phyloP scores from a whole-genome alignment of 306 rosid species.

The Neltuma alba region DNA sequence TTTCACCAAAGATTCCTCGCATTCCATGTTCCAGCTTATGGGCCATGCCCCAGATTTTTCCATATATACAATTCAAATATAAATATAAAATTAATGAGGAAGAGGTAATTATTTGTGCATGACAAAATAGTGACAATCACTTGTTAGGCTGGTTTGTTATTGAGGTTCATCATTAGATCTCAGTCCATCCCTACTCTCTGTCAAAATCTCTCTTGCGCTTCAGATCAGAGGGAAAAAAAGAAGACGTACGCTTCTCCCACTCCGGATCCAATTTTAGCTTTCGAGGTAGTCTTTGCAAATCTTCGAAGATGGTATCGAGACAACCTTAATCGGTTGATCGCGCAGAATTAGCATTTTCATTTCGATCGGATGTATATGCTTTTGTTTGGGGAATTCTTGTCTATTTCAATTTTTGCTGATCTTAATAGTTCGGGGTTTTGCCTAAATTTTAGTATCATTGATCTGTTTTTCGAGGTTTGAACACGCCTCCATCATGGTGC shows the following conservation, averaged over 20 bases:
- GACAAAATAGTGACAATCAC: not conserved
- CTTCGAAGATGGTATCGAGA: not conserved
- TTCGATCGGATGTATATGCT: conserved; percentile 9
- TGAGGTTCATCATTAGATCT: conserved; percentile 42
- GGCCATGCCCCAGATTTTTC: not conserved
- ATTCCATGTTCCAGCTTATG: too few species aligned
- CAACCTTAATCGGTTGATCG: not conserved
- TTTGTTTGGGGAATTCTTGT: conserved; percentile 13
- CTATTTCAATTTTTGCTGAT: not conserved
- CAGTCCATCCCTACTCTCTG: conserved; percentile 23
- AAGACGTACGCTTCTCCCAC: conserved; percentile 39
- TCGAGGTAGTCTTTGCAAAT: not conserved
- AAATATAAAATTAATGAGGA: not conserved
- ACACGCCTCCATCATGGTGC: not conserved
- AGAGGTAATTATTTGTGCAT: not conserved
- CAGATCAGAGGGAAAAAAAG: conserved; percentile 48
- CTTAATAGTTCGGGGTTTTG: not conserved
- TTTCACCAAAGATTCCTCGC: too few species aligned
- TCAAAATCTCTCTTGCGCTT: conserved; percentile 38
- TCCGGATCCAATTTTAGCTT: conserved; percentile 34
- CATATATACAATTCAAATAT: not conserved
- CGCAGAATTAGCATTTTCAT: conserved; percentile 11
- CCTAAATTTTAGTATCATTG: not conserved
- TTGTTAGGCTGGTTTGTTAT: conserved; percentile 33
- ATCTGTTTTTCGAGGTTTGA: conserved; percentile 5